A percentile compares a stretch with the other conserved stretches of the same genome.
phyloP scores from a whole-genome alignment of 768 basidiomycete genomes.

The Psilocybe tampanensis region DNA sequence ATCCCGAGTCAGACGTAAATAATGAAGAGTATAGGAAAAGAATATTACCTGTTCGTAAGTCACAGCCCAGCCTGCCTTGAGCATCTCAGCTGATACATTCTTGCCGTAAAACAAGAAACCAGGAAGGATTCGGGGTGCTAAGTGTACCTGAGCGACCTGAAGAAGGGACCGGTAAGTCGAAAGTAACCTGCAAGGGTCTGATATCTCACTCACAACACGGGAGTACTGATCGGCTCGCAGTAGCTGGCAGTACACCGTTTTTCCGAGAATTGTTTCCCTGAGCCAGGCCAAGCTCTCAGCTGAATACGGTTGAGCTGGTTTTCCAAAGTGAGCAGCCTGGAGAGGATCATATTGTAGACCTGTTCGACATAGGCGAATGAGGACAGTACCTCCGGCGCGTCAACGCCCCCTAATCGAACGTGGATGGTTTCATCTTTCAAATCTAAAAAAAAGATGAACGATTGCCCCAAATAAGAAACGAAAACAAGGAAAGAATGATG shows the following conservation, averaged over 20 bases:
- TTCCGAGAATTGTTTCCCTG: constrained; percentile 54
- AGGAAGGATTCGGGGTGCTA: constrained; percentile 57
- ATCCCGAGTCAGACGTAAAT: background rate
- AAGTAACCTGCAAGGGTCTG: constrained; percentile 12
- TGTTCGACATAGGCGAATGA: background rate
- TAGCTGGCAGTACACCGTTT: constrained; percentile 70
- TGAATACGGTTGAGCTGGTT: constrained; percentile 72
- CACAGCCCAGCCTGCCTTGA: constrained; percentile 74
- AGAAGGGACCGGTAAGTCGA: background rate
- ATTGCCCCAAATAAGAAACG: background rate
- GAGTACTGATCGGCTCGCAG: constrained; percentile 81
- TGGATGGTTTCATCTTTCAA: constrained; percentile 83
- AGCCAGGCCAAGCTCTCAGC: constrained; percentile 80
- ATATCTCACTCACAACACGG: constrained; percentile 60
- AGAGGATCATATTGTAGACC: background rate
- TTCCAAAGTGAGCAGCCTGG: constrained; percentile 84
- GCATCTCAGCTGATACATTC: constrained; percentile 70
- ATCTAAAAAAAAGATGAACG: constrained; percentile 39
- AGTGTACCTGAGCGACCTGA: constrained; percentile 70
- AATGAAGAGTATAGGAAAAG: background rate
- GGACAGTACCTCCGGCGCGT: constrained; percentile 81
- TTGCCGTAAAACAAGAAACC: constrained; percentile 46
- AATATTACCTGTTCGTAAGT: constrained; percentile 64
- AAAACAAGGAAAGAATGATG: too few species aligned
- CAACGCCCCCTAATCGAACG: constrained; percentile 87